Percentiles rank a stretch among this genome's conserved stretches.
phyloP scores from a whole-genome alignment of 83 land plant genomes.

The Thuja plicata region DNA sequence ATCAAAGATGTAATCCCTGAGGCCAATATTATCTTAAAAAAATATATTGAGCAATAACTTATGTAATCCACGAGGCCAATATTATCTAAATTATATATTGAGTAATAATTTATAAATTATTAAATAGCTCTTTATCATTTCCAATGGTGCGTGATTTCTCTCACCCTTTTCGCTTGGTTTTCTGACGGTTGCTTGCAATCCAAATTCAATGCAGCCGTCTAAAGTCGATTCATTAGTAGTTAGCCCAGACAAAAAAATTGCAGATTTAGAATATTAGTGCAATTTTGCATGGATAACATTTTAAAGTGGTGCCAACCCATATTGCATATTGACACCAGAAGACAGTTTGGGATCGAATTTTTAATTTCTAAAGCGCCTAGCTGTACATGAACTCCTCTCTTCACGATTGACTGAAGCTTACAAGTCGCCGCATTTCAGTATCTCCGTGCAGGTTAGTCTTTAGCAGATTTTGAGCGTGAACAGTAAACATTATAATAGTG shows the following conservation, averaged over 20 bases:
- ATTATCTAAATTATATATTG: background rate
- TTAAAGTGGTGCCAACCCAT: too few relatives aligned
- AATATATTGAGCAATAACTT: background rate
- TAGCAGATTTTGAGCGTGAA: background rate
- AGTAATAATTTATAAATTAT: background rate
- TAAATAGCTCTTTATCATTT: background rate
- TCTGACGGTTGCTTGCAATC: background rate
- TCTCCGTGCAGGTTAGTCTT: background rate
- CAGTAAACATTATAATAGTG: background rate
- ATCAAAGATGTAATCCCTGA: background rate
- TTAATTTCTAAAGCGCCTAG: background rate
- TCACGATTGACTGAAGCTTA: background rate
- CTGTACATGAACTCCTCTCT: background rate
- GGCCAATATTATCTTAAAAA: background rate
- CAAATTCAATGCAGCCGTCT: background rate
- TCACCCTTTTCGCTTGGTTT: background rate
- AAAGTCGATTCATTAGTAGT: background rate
- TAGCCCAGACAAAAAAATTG: background rate
- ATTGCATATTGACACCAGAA: background rate
- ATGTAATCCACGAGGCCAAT: background rate
- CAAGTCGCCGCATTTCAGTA: background rate
- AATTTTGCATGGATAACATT: background rate
- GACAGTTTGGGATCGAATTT: background rate
- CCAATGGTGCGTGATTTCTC: background rate
- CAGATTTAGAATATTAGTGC: background rate